phyloP scores from a whole-genome alignment of 768 basidiomycete species.

The Pilatotrama ljubarskyi region DNA sequence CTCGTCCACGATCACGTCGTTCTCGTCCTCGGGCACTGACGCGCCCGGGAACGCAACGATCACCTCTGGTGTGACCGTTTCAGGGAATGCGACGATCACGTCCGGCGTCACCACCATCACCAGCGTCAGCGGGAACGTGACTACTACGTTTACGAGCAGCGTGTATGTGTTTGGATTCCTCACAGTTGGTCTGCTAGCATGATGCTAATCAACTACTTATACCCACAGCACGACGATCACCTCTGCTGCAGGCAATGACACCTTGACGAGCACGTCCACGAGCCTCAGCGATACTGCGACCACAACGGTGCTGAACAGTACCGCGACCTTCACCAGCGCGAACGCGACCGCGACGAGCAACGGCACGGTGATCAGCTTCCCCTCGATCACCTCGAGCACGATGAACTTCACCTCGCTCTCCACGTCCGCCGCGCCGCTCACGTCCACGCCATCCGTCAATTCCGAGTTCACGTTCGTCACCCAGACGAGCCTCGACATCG shows the following conservation, averaged over 20 bases:
- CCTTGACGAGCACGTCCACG: not conserved
- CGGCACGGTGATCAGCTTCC: conserved; percentile 35
- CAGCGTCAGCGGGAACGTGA: not conserved
- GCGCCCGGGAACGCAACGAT: conserved; percentile 1
- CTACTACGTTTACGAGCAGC: not conserved
- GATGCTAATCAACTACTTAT: not conserved
- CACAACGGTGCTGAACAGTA: not conserved
- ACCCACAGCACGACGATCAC: not conserved
- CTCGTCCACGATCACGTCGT: not conserved
- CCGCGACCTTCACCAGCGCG: not conserved
- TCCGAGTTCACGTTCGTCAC: conserved; percentile 40
- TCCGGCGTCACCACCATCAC: not conserved
- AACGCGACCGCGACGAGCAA: conserved; percentile 13
- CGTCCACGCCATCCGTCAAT: conserved; percentile 30
- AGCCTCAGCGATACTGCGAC: not conserved
- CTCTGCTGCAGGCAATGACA: not conserved
- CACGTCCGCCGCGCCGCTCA: conserved; percentile 21
- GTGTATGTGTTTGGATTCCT: not conserved
- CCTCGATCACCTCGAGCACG: conserved; percentile 21
- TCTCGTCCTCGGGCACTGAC: not conserved
- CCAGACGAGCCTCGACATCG: conserved; percentile 34
- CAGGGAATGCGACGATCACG: conserved; percentile 5
- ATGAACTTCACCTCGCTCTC: conserved; percentile 17
- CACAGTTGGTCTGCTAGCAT: not conserved
- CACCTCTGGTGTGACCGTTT: not conserved